Evolutionary conservation across 2,329 filamentous ascomycete genomes (phyloP).

Genomic region (Aspergillus ibericus): DNA sequence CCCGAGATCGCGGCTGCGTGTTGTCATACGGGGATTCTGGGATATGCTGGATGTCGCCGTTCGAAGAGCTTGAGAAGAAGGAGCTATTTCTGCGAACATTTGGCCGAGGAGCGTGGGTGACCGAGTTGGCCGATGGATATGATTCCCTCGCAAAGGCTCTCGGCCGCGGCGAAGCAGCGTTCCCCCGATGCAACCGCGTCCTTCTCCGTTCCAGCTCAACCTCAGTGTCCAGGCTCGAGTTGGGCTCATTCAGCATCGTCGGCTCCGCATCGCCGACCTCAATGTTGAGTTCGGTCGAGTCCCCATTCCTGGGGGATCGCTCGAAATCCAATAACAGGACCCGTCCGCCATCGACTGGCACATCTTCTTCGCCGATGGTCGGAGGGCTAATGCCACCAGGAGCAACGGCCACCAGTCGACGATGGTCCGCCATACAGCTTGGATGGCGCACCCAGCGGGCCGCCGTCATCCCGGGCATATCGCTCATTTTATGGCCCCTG

Average conservation of each 20-base stretch:
- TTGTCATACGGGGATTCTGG: slow-evolving; percentile 73
- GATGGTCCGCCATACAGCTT: slow-evolving; percentile 51
- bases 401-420: slow-evolving; percentile 66
- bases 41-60: slow-evolving; percentile 52
- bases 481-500: slow-evolving; percentile 63
- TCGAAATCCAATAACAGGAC: slow-evolving; percentile 74
- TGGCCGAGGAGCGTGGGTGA: slow-evolving; percentile 15
- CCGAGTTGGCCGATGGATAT: slow-evolving; percentile 24
- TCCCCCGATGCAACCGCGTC: slow-evolving; percentile 64
- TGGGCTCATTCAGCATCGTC: slow-evolving; percentile 70
- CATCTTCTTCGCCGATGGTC: slow-evolving; percentile 67
- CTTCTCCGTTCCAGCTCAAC: slow-evolving; percentile 75
- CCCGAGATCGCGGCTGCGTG: slow-evolving; percentile 67
- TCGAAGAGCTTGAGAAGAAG: slow-evolving; percentile 27
- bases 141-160: slow-evolving; percentile 23
- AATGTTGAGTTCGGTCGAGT: slow-evolving; percentile 61
- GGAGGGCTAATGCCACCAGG: slow-evolving; percentile 64
- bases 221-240: slow-evolving; percentile 71
- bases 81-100: slow-evolving; percentile 28
- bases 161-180: slow-evolving; percentile 38
- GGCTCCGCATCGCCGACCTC: slow-evolving; percentile 72
- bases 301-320: slow-evolving; percentile 59
- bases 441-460: slow-evolving; percentile 70
- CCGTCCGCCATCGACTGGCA: slow-evolving; percentile 76
- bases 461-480: slow-evolving; percentile 65